Conservation (phyloP, 2,329 filamentous ascomycete genomes). For the Metarhizium rileyi region DNA sequence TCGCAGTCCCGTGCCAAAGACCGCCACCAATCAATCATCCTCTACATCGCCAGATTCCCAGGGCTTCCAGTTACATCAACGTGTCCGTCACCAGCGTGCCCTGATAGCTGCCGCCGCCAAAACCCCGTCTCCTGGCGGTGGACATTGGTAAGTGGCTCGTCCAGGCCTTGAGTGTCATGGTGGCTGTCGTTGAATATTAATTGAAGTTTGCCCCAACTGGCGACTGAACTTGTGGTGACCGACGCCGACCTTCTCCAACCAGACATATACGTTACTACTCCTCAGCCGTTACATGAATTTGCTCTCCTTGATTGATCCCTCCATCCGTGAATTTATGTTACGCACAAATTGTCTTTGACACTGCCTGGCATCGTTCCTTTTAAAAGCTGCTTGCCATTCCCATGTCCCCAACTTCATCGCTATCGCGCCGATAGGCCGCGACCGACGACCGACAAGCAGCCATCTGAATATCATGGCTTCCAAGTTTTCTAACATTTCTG, state of each 20-base stretch:
- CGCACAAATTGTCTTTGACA: background rate
- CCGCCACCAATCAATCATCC: no score
- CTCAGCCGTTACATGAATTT: background rate
- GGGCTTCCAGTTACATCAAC: background rate
- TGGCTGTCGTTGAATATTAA: background rate
- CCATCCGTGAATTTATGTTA: background rate
- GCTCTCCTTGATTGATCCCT: background rate
- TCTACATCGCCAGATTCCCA: no score
- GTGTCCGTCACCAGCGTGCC: background rate
- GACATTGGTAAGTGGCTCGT: background rate
- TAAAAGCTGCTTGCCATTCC: slow-evolving; percentile 4
- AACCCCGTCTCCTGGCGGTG: background rate
- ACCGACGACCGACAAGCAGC: slow-evolving; percentile 12
- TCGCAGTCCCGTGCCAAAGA: no score
- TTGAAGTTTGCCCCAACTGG: background rate
- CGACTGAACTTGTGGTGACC: background rate
- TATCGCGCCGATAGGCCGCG: slow-evolving; percentile 21
- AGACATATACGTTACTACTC: no score
- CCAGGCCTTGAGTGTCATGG: background rate
- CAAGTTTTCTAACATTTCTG: slow-evolving; percentile 12
- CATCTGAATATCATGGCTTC: slow-evolving; percentile 11
- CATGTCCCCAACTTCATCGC: slow-evolving; percentile 17
- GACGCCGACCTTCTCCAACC: background rate
- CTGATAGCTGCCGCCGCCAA: background rate
- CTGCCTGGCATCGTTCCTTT: background rate